A percentile compares a stretch with the other conserved stretches of the same genome.
Evolutionary conservation across 2,329 filamentous ascomycete genomes (phyloP).

Genomic region (Hypoxylon sp.): DNA sequence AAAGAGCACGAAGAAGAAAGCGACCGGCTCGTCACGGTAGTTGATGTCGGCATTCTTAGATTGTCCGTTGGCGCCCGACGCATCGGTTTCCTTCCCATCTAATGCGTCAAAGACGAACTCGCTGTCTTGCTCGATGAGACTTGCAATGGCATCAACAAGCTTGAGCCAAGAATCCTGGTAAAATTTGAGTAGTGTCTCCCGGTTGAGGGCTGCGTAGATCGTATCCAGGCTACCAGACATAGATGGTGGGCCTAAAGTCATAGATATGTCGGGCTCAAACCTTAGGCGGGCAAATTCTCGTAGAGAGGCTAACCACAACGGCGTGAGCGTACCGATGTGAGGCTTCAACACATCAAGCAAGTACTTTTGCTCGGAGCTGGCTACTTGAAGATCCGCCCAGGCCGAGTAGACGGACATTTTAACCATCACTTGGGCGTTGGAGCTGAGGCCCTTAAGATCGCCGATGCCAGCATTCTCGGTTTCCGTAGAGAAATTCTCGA

Average conservation of each 20-base stretch:
- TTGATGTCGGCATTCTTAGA: constrained; percentile 84
- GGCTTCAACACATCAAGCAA: constrained; percentile 87
- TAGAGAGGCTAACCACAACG: constrained; percentile 91
- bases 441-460: constrained; percentile 89
- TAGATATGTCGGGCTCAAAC: constrained; percentile 97
- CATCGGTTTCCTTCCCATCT: constrained; percentile 77
- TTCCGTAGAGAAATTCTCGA: constrained; percentile 90
- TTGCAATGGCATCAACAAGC: constrained; percentile 95
- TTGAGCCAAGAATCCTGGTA: constrained; percentile 98
- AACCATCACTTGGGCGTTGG: constrained; percentile 97
- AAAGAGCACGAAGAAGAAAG: constrained; percentile 98
- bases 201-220: constrained; percentile 92
- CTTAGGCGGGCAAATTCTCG: constrained; percentile 91
- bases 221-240: constrained; percentile 88
- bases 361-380: constrained; percentile 90
- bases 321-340: constrained; percentile 88
- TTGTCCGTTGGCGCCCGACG: constrained; percentile 57
- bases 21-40: constrained; percentile 95
- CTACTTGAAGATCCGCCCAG: constrained; percentile 96
- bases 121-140: constrained; percentile 95
- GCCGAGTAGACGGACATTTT: constrained; percentile 97
- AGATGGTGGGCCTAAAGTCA: constrained; percentile 82
- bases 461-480: constrained; percentile 86
- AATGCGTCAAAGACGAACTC: constrained; percentile 97
- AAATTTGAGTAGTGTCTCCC: constrained; percentile 91